These are phyloP conservation scores for Globisporangium radiosum DNA, from an alignment of 352 stramenopile species.

Conservation along the genomic window DNA sequence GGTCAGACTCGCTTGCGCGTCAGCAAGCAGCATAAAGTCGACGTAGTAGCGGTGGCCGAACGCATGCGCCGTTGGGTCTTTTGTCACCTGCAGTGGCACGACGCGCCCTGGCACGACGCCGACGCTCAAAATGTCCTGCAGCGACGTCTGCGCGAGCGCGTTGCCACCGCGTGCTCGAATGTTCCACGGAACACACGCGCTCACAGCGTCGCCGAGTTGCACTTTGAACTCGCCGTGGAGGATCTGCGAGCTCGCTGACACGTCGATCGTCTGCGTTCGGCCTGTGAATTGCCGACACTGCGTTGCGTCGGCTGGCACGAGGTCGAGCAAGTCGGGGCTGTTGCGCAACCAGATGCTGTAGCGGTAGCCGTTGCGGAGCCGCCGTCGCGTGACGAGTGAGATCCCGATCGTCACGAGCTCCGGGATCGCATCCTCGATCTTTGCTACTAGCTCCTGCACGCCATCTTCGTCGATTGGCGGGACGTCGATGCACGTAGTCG, in stretches of 20 bases:
- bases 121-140: constrained; percentile 31
- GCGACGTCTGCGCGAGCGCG: constrained; percentile 14
- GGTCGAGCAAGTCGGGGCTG: constrained; percentile 41
- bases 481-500: constrained; percentile 49
- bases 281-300: constrained; percentile 29
- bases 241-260: constrained; percentile 33
- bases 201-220: constrained; percentile 25
- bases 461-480: constrained; percentile 29
- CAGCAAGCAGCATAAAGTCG: constrained; percentile 29
- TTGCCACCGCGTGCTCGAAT: constrained; percentile 22
- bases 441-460: constrained; percentile 31
- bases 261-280: constrained; percentile 60
- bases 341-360: constrained; percentile 49
- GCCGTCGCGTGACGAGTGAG: constrained; percentile 15
- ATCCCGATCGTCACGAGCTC: constrained; percentile 56
- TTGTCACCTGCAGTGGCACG: constrained; percentile 34
- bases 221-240: constrained; percentile 38
- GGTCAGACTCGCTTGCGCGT: constrained; percentile 27
- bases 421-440: constrained; percentile 27
- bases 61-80: constrained; percentile 31
- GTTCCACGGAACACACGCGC: constrained; percentile 40
- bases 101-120: constrained; percentile 26
- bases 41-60: constrained; percentile 41
- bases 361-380: constrained; percentile 37
- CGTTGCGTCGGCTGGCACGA: constrained; percentile 30